Evolutionary conservation across 345 rosid genomes (phyloP), one percentile per base, ranked within the genome.

Genomic region (Sonneratia caseolaris): DNA sequence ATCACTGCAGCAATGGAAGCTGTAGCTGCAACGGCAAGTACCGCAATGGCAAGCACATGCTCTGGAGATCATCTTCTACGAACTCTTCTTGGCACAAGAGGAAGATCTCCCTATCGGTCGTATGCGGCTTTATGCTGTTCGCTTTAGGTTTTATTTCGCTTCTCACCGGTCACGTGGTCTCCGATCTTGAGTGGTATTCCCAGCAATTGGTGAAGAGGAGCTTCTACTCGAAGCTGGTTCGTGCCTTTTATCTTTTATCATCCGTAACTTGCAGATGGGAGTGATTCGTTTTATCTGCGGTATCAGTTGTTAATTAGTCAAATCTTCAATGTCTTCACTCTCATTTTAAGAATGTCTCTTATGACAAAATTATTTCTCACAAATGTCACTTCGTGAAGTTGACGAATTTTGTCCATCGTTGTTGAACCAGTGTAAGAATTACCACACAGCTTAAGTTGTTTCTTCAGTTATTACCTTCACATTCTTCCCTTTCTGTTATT

Each of bases 161-260:
- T 64, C 89, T 92, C 79, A 89, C 97, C 3, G 98, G 98, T 59
- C 98, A 96, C 70, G 90, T 92, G 53, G 99, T 82, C 2, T 92
- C 99, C 43, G 94, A 92, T 85, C 94, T 92, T 66, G 98, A 95
- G 69, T 90, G 98, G 98, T 95, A 89, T 76, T 92, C 98, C 62
- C 96, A 86, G 81, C 88, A 84, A 82, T 72, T 95, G 77, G 88
- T 76, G 56, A 88, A 86, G 73, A 83, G 82, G 21, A 84, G 81
- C 77, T 70, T 86, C 76, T 84, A 81, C 74, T 70, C 81, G 68
- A 88, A 59, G 73, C 79, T 88, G 89, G 99, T 92, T 84, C 61
- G 80, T 57, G 21, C 64, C 38, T 47, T 72, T 65, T 24, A n/a
- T 42, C 38, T 38, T 36, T 16, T 36, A 37, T 62, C 3, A 37